These are phyloP conservation scores for Hibiscus mutabilis DNA, from an alignment of 345 rosid species.

Conservation along the genomic window DNA sequence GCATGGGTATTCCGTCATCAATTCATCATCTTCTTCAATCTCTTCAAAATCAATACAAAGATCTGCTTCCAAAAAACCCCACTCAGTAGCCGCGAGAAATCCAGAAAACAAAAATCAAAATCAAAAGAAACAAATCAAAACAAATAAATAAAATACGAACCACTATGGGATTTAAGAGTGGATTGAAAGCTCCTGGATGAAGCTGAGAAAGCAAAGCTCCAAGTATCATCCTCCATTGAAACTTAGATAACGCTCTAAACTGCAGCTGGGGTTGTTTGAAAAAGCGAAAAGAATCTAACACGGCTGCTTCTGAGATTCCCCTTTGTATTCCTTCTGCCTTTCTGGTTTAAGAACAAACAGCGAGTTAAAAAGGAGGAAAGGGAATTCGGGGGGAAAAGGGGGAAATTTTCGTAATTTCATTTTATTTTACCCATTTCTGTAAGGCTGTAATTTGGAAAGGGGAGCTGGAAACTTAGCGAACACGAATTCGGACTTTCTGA, in stretches of 20 bases:
- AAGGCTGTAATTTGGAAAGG: not conserved
- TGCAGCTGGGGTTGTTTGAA: not conserved
- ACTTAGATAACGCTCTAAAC: slow-evolving; percentile 1
- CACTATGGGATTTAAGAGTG: slow-evolving; percentile 32
- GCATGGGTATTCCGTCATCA: slow-evolving; percentile 44
- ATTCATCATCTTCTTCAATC: slow-evolving; percentile 42
- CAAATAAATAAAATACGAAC: slow-evolving; percentile 9
- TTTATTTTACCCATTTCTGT: not conserved
- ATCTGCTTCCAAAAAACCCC: slow-evolving; percentile 20
- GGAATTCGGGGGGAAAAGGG: too few relatives aligned
- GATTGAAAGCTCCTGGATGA: slow-evolving; percentile 35
- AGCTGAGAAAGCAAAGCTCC: slow-evolving; percentile 36
- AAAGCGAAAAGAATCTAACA: not conserved
- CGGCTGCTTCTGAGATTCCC: too few relatives aligned
- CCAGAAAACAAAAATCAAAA: not conserved
- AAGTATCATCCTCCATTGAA: slow-evolving; percentile 40
- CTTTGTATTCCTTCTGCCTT: too few relatives aligned
- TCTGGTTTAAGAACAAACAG: too few relatives aligned
- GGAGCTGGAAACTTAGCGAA: slow-evolving; percentile 9
- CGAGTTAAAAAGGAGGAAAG: too few relatives aligned
- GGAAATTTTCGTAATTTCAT: not conserved
- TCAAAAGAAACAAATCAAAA: not conserved
- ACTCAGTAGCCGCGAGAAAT: not conserved
- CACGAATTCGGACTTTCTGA: slow-evolving; percentile 12
- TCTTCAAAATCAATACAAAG: slow-evolving; percentile 39